phyloP scores from a whole-genome alignment of 352 stramenopile genomes.

The Pseudoperonospora humuli region DNA sequence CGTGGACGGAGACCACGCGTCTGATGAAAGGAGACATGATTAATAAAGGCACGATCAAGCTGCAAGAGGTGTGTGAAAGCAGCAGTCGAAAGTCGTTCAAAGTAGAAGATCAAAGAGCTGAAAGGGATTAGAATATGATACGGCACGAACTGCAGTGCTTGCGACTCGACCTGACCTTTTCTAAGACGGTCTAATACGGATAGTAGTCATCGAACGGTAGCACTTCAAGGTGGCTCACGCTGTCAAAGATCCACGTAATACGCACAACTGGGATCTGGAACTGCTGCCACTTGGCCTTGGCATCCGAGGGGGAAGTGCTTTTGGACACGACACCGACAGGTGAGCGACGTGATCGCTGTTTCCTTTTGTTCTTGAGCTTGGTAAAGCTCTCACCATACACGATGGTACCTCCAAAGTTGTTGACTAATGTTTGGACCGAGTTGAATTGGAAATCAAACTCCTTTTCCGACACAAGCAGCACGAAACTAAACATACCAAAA shows the following conservation, averaged over 20 bases:
- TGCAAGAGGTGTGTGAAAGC: slow-evolving; percentile 1
- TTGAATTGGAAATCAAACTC: slow-evolving; percentile 75
- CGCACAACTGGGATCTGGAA: slow-evolving; percentile 80
- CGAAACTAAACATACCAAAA: slow-evolving; percentile 68
- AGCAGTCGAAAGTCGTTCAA: slow-evolving; percentile 1
- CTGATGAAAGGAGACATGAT: slow-evolving; percentile 8
- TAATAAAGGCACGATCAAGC: slow-evolving; percentile 10
- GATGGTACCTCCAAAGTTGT: slow-evolving; percentile 60
- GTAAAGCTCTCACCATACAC: slow-evolving; percentile 24
- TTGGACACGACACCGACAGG: slow-evolving; percentile 73
- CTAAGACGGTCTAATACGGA: slow-evolving; percentile 46
- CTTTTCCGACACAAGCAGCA: slow-evolving; percentile 53
- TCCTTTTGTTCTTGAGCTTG: slow-evolving; percentile 5
- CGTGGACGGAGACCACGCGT: slow-evolving; percentile 43
- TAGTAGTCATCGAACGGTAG: slow-evolving; percentile 84
- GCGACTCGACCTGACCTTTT: too few species aligned
- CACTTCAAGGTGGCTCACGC: slow-evolving; percentile 77
- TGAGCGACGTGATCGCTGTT: slow-evolving; percentile 25
- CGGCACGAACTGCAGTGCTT: too few species aligned
- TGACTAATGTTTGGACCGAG: slow-evolving; percentile 47
- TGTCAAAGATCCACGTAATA: slow-evolving; percentile 84
- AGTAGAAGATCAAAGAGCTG: too few species aligned
- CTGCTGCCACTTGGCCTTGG: slow-evolving; percentile 49
- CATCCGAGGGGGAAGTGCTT: slow-evolving; percentile 39
- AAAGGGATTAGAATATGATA: neutral